Evolutionary conservation across 129 eudicot species (phyloP), one percentile per base, ranked within the genome.

Genomic region (Artemisia annua): DNA sequence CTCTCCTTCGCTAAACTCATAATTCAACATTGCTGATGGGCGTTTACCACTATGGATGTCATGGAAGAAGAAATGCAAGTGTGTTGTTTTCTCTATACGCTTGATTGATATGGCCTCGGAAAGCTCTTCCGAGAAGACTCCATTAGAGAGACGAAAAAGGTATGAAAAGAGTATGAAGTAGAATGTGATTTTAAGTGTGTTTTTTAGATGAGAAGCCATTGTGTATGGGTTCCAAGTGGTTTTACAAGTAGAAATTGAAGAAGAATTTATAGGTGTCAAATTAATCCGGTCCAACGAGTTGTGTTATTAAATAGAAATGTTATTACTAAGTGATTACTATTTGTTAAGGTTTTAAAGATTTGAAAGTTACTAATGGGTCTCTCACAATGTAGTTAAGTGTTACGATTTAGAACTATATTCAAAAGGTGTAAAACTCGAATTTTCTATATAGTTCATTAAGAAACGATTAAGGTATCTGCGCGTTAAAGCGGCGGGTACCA

Each of bases 1-100:
- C 22, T 20, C 22, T 20, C 22, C 22, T 20, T 20, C 22, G 22
- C 22, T 20, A 20, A 20, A 20, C 22, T 20, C 22, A 20, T 20
- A 20, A 20, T 20, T 20, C 22, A 20, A 20, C 22, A 20, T 63
- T 11, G 83, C 85, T 0, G 96, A 59, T 7, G 95, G 87, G 44
- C 72, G 76, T 52, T 79, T 51, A 7, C 91, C 96, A 11, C 87
- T 64, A 2, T 66, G 63, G 51, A 79, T 70, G 68, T 88, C 91
- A 3, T 88, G 91, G 75, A 81, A 88, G 85, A 75, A 88, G 85
- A 88, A 88, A 67, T 83, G 91, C 12, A 88, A 87, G 56, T 69
- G 85, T 53, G 84, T 80, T 10, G 80, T 81, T 73, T 88, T 85
- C 66, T 80, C 75, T 60, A 63, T 65, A 49, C 78, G 70, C 18